Conservation (phyloP, 441 rosid species). For the Syzygium syzygioides region DNA sequence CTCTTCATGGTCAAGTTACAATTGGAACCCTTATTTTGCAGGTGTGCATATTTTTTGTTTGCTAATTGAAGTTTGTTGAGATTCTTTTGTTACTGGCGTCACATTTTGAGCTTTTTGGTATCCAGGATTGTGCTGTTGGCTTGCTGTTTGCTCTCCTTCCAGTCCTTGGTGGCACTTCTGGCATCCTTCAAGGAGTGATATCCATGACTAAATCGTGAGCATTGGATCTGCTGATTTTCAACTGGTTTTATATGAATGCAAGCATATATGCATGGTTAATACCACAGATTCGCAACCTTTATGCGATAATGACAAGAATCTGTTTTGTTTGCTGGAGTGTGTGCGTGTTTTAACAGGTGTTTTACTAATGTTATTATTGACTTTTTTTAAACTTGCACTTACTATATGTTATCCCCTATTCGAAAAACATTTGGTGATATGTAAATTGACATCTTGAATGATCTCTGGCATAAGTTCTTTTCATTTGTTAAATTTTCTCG, state of each 20-base stretch:
- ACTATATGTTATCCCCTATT: background rate
- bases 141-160: slow-evolving; percentile 97
- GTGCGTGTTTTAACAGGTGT: background rate
- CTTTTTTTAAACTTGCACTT: background rate
- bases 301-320: background rate
- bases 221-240: slow-evolving; percentile 7
- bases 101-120: slow-evolving; percentile 20
- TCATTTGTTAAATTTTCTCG: background rate
- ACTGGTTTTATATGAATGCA: background rate
- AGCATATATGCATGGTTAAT: background rate
- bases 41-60: slow-evolving; percentile 34
- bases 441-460: background rate
- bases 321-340: background rate
- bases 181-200: slow-evolving; percentile 86
- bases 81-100: background rate
- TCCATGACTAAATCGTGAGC: slow-evolving; percentile 91
- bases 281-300: background rate
- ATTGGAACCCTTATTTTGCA: slow-evolving; percentile 89
- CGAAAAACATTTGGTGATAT: background rate
- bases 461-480: background rate
- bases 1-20: slow-evolving; percentile 96
- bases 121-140: slow-evolving; percentile 97
- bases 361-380: background rate
- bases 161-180: slow-evolving; percentile 90
- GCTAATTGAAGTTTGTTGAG: background rate